Conservation (phyloP, 306 rosid genomes). For the Vigna mungo region DNA sequence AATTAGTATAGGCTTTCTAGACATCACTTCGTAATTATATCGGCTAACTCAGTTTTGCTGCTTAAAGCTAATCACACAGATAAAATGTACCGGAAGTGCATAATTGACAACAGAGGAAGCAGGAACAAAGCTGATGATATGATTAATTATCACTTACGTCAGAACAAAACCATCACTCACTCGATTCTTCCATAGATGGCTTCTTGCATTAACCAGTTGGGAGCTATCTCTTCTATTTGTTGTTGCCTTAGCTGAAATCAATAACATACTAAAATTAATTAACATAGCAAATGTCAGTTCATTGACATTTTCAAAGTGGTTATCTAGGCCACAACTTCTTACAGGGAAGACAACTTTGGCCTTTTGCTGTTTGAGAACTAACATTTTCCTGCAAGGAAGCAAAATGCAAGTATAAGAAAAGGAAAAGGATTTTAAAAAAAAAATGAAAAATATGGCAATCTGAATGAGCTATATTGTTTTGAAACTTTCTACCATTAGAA, state of each 20-base stretch:
- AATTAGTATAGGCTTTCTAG: not conserved
- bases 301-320: constrained; percentile 32
- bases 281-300: not conserved
- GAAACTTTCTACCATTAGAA: constrained; percentile 18
- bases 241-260: constrained; percentile 60
- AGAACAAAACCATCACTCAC: constrained; percentile 74
- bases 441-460: constrained; percentile 5
- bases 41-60: constrained; percentile 19
- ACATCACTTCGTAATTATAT: not conserved
- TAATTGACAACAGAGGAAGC: constrained; percentile 11
- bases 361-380: constrained; percentile 50
- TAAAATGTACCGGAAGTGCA: constrained; percentile 10
- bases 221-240: constrained; percentile 53
- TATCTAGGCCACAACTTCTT: constrained; percentile 41
- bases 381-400: constrained; percentile 62
- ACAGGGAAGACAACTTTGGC: constrained; percentile 55
- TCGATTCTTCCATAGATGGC: constrained; percentile 58
- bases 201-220: constrained; percentile 54
- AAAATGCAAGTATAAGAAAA: constrained; percentile 38
- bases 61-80: constrained; percentile 30
- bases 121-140: constrained; percentile 32
- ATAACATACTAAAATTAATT: constrained; percentile 35
- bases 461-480: not conserved
- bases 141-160: constrained; percentile 64
- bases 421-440: constrained; percentile 14